phyloP scores from a whole-genome alignment of 495 filamentous ascomycete species.

The Bathelium albidoporum region DNA sequence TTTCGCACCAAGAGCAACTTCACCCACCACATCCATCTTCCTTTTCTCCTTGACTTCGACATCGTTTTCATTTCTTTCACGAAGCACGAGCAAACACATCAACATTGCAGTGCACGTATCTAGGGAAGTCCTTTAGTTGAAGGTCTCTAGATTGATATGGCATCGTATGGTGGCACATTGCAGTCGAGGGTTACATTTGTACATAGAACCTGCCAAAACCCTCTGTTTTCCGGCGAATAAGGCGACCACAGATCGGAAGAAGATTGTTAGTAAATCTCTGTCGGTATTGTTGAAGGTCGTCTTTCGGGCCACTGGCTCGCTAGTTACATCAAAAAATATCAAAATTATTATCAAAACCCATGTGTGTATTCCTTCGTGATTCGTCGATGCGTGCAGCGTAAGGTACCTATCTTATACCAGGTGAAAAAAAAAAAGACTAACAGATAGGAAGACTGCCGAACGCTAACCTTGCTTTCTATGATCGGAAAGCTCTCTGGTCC shows the following conservation, averaged over 20 bases:
- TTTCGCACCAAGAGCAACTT: background rate
- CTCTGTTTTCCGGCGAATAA: background rate
- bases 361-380: background rate
- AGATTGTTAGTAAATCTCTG: background rate
- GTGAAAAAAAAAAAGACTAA: too few species aligned
- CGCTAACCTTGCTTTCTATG: too few species aligned
- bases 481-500: too few species aligned
- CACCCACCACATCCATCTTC: background rate
- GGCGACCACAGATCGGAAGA: constrained; percentile 3
- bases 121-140: background rate
- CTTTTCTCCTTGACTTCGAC: background rate
- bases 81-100: background rate
- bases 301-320: background rate
- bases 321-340: background rate
- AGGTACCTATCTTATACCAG: too few species aligned
- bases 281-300: constrained; percentile 4
- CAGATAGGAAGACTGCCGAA: too few species aligned
- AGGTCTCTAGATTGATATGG: background rate
- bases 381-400: too few species aligned
- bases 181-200: background rate
- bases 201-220: background rate
- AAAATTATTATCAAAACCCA: background rate
- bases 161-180: background rate
- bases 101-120: background rate
- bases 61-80: background rate